Evolutionary conservation across 768 basidiomycete species (phyloP), one percentile per base, ranked within the genome.

Genomic region (Paxillus involutus): DNA sequence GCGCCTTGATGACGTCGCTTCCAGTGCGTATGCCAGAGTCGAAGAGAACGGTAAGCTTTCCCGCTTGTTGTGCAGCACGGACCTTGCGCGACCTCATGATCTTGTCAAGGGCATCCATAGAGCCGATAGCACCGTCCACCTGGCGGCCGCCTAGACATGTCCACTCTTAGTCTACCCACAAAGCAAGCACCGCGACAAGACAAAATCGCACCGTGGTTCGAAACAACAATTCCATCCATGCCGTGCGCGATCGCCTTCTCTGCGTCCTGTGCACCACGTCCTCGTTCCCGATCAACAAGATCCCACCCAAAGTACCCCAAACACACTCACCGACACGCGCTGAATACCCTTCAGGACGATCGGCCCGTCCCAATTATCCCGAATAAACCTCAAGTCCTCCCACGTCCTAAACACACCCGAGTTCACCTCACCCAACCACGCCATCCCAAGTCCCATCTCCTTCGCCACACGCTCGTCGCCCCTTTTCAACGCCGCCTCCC

Each of bases 261-360:
- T 3, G 83, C 83, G 54, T 86, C 85, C 70, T 71, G 37, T 8
- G 24, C 9, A 26, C 1, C 11, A 43, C 6, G n/a, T 29, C 26
- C 44, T 24, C 24, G 24, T 5, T 24, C 41, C 21, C 26, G n/a
- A 9, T 44, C 1, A 17, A 46, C 13, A 17, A 6, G 26, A 17
- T 40, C 9, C 30, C 17, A 5, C 24, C 14, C 36, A 24, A 29
- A 5, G 14, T 19, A 32, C 14, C 6, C 41, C 24, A n/a, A 5
- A 21, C n/a, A 24, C 35, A 72, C 76, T 50, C 59, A 86, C 85
- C 56, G 79, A 72, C 16, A 81, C 80, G 43, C 73, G 75, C 63
- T 90, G 85, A 51, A 94, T 88, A 3, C 89, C 90, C 66, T 93
- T 93, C 46, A 92, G 71, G 16, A 91, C 71, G 49, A 93, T 69